A percentile compares a stretch with the other conserved stretches of the same genome.
Evolutionary conservation across 1,139 yeast species (phyloP).

Genomic region (Pneumocystis wakefieldiae): DNA sequence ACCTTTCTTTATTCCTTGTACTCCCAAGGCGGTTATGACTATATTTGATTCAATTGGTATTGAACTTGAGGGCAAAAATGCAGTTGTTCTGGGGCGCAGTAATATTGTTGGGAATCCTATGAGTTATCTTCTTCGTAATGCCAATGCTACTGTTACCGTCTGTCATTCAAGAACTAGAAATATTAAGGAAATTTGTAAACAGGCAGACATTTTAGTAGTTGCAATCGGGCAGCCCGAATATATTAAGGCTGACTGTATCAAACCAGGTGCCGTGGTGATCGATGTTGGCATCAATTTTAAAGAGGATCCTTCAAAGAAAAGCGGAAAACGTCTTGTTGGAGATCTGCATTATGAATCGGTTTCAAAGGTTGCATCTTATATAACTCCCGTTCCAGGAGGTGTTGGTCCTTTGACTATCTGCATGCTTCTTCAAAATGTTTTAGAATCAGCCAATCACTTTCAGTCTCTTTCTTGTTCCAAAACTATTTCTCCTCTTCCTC

Average conservation of each 20-base stretch:
- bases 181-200: constrained; percentile 42
- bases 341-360: constrained; percentile 76
- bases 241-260: constrained; percentile 82
- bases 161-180: constrained; percentile 64
- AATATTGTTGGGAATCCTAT: constrained; percentile 95
- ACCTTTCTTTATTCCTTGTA: constrained; percentile 82
- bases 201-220: constrained; percentile 81
- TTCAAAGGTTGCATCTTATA: constrained; percentile 46
- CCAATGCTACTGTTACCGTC: constrained; percentile 76
- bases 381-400: constrained; percentile 99
- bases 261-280: constrained; percentile 68
- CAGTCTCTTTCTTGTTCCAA: constrained; percentile 22
- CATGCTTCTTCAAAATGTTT: constrained; percentile 77
- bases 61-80: constrained; percentile 54
- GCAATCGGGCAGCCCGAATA: constrained; percentile 80
- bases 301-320: constrained; percentile 57
- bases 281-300: constrained; percentile 94
- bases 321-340: constrained; percentile 81
- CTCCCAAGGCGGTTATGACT: constrained; percentile 87
- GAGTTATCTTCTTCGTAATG: constrained; percentile 61
- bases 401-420: constrained; percentile 99
- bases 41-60: constrained; percentile 53
- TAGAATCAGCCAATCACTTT: constrained; percentile 54
- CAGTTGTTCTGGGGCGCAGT: constrained; percentile 92
- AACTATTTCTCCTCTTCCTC: constrained; percentile 39